Base-by-base conservation (phyloP, 108 stramenopile species). In the Pseudonitzschia multistriata region DNA sequence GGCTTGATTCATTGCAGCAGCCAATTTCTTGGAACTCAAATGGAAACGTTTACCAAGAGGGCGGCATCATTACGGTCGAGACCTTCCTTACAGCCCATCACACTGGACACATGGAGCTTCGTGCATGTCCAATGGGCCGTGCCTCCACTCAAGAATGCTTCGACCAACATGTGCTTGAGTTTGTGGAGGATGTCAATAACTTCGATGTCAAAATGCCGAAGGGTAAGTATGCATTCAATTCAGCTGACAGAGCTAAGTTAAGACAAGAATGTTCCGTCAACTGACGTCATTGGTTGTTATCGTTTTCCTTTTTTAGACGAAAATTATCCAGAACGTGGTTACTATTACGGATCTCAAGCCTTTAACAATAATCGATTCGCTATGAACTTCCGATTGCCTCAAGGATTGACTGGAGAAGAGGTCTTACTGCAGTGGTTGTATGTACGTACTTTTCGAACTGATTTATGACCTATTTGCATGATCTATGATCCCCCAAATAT, bases 351-450 rank as follows among this genome's bases (percentile, higher is more conserved):
- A 3, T 3, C 17, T 7, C 14, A 29, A 25, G n/a, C 11, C 10
- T 53, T 53, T n/a, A 25, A 25, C 24, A 25, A 25, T n/a, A 34
- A 59, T 11, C 28, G 29, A 0, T 67, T 74, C 45, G 19, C 21
- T 0, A 57, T 57, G 55, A 56, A 68, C 11, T 70, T 70, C 61
- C 71, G 76, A 7, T 31, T 93, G 34, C 92, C 89, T 11, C 42
- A 54, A 0, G 56, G 77, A 67, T 24, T 90, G n/a, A 53, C 47
- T n/a, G 87, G 92, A 1, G 86, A 87, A 40, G 50, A 80, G 34
- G 74, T 87, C 14, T 57, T 89, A 17, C 49, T 86, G n/a, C 86
- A 89, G 54, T 92, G 91, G 91, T 71, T 74, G 29, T 92, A 92
- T 66, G 39, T 84, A n/a, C n/a, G n/a, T n/a, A n/a, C n/a, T n/a